Percentiles rank a stretch among this genome's conserved stretches.
These are phyloP conservation scores for Phytophthora sansomeana DNA, from an alignment of 352 stramenopile species.

Conservation along the genomic window DNA sequence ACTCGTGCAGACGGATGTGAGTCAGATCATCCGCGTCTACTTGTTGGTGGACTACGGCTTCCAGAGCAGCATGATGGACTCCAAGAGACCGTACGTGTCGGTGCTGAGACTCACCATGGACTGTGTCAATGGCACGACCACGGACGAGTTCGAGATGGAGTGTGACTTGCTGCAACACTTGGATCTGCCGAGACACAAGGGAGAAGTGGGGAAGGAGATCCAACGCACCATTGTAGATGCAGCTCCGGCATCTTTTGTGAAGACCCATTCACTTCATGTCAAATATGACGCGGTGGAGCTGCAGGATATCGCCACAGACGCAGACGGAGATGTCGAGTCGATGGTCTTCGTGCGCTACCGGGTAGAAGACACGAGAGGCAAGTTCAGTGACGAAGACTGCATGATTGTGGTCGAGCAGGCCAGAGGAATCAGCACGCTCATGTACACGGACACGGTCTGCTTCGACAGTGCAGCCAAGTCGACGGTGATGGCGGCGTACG, in stretches of 20 bases:
- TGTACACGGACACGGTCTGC: constrained; percentile 64
- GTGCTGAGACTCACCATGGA: constrained; percentile 65
- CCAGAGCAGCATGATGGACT: constrained; percentile 60
- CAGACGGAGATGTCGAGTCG: constrained; percentile 25
- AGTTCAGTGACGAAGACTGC: constrained; percentile 50
- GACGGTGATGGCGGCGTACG: constrained; percentile 33
- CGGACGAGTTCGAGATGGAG: constrained; percentile 32
- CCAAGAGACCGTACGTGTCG: constrained; percentile 63
- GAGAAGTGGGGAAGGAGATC: constrained; percentile 49
- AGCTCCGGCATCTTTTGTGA: constrained; percentile 42
- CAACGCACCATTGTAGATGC: constrained; percentile 55
- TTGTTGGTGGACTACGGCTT: constrained; percentile 71
- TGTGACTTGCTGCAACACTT: constrained; percentile 72
- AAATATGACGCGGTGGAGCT: constrained; percentile 63
- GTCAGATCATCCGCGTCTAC: constrained; percentile 55
- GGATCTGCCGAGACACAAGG: constrained; percentile 59
- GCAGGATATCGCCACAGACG: constrained; percentile 43
- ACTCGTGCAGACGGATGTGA: constrained; percentile 49
- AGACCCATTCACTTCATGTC: constrained; percentile 51
- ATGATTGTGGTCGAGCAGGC: constrained; percentile 60
- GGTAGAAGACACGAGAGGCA: constrained; percentile 30
- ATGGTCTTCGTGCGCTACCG: constrained; percentile 70
- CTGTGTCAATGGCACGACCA: constrained; percentile 48
- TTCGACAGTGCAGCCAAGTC: constrained; percentile 45
- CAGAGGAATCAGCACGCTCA: constrained; percentile 51